Base-by-base conservation (phyloP, 169 alveolate species). In the Cryptosporidium felis region DNA sequence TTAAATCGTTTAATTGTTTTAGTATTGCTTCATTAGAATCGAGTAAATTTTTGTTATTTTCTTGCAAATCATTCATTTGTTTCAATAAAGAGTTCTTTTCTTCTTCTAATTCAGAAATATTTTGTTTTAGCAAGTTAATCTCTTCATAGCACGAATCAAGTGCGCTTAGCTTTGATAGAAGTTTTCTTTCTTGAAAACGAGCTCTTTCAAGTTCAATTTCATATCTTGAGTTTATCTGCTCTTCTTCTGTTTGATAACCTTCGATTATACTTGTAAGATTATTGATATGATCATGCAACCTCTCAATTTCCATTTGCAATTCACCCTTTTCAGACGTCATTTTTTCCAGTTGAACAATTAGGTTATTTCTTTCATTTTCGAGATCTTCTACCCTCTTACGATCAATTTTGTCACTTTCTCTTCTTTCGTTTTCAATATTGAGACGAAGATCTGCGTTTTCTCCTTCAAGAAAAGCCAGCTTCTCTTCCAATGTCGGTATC, bases 231-330 rank as follows among this genome's bases (percentile, higher is more conserved):
- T 53, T 74, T 53, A 56, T 74, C 40, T 74, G 74, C 6, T 74
- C 85, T 21, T 74, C 85, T 58, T 74, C 85, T 53, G 85, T 41
- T 53, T 74, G 85, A 32, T 53, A 74, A 23, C 85, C 65, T 36
- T 74, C 85, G 38, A 74, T 56, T 12, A 74, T 74, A 74, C 74
- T 74, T 30, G 85, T 74, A n/a, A 74, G 28, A 23, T 56, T 74
- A 56, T 53, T 53, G 23, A 56, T 56, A 56, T 74, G 67, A 5
- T 74, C 60, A 12, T 56, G 65, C 40, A 74, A 23, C 34, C 26
- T 74, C 5, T 49, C 67, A 6, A 74, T n/a, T 12, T 74, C 85
- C 21, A 18, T 32, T 74, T 74, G 51, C 14, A 53, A 49, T 5
- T 74, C 47, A 8, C 26, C 46, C 23, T 18, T 49, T 74, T 49